Base-by-base conservation (phyloP, 345 rosid species). In the Pelargonium nanum region DNA sequence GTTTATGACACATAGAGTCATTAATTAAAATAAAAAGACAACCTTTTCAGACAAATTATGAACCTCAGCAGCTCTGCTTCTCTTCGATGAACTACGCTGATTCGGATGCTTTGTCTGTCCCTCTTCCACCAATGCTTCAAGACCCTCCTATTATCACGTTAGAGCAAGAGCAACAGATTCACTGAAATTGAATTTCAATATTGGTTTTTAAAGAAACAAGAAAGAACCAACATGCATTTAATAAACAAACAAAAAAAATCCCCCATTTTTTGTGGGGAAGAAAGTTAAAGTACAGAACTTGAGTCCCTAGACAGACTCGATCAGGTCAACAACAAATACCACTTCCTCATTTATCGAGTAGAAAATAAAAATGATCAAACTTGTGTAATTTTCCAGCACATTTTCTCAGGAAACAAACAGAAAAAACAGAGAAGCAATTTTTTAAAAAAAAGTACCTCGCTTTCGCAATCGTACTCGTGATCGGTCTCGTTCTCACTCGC, bases 11-110 rank as follows among this genome's bases (percentile, higher is more conserved):
- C n/a, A n/a, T n/a, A n/a, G n/a, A n/a, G 8, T 25, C 1, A 2
- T 24, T 2, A 17, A 45, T 8, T n/a, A 19, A 53, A 8, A 5
- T 1, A 12, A 24, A 24, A 19, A 13, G 16, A 5, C 22, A 68
- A 92, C 99, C 99, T 93, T 93, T 57, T 93, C 99, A 55, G 99
- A 93, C 63, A 89, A 68, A 79, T 93, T 93, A 70, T 93, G 99
- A 64, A 93, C 90, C 69, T 93, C 99, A 0, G 99, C 94, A 66
- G 97, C 91, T 75, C 99, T 76, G 68, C 87, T 89, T 76, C 99
- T 79, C 72, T 93, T 93, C 2, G 96, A 87, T 1, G 95, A 89
- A 58, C 61, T 56, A 44, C 91, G 88, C 6, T 82, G 40, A 51
- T 71, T 77, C 73, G 71, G 75, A 45, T 77, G 56, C 77, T 81